Conservation (phyloP, 2,329 filamentous ascomycete genomes). For the Escovopsis sp. region DNA sequence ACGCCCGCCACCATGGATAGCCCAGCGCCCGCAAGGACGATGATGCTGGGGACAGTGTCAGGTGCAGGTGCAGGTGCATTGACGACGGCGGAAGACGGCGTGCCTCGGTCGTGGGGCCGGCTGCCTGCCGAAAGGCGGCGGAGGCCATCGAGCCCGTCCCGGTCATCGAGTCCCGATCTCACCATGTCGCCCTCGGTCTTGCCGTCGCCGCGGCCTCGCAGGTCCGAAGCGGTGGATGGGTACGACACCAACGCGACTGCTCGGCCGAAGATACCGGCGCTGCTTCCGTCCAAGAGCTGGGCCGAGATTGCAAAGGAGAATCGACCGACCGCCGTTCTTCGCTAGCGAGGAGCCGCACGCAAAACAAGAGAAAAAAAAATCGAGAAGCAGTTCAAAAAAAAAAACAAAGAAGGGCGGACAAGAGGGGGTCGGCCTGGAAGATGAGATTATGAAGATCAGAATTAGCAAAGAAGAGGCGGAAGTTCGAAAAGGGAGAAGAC, state of each 20-base stretch:
- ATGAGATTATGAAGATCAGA: not conserved
- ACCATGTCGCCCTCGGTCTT: conserved; percentile 15
- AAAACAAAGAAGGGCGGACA: too few relatives aligned
- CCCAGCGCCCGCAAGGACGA: conserved; percentile 10
- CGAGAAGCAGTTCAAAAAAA: not conserved
- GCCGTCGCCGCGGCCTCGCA: conserved; percentile 16
- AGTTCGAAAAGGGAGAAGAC: too few relatives aligned
- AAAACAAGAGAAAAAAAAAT: not conserved
- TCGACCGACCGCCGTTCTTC: not conserved
- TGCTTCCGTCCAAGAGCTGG: conserved; percentile 24
- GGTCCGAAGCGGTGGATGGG: conserved; percentile 5
- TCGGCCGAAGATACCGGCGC: conserved; percentile 14
- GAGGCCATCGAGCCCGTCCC: conserved; percentile 5
- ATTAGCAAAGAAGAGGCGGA: not conserved
- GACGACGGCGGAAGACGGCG: conserved; percentile 5
- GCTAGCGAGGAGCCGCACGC: not conserved
- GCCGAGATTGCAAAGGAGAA: conserved; percentile 20
- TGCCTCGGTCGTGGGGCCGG: conserved; percentile 11
- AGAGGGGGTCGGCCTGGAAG: too few relatives aligned
- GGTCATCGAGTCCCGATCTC: conserved; percentile 11
- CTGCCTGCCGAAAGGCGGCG: conserved; percentile 8
- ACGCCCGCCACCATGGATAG: conserved; percentile 16
- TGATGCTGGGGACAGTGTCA: too few relatives aligned
- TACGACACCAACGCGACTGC: conserved; percentile 7
- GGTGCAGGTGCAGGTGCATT: too few relatives aligned